A percentile compares a stretch with the other conserved stretches of the same genome.
These are phyloP conservation scores for Cladosporium halotolerans DNA, from an alignment of 2,329 filamentous ascomycete genomes.

Conservation along the genomic window DNA sequence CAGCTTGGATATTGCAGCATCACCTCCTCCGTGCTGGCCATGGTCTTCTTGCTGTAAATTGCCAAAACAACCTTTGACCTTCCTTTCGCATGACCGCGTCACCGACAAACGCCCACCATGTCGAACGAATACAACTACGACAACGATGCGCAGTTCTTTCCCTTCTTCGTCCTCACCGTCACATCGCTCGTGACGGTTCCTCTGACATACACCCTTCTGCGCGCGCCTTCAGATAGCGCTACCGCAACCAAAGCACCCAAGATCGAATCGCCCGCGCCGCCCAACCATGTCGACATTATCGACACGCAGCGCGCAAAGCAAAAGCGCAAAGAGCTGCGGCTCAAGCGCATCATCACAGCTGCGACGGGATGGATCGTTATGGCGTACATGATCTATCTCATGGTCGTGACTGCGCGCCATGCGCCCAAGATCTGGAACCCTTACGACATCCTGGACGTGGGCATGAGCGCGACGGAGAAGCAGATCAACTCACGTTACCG, in stretches of 20 bases:
- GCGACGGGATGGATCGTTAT: conserved; percentile 75
- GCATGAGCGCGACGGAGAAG: conserved; percentile 77
- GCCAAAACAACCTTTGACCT: neutral
- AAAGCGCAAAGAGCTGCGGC: conserved; percentile 79
- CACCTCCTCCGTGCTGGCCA: conserved; percentile 6
- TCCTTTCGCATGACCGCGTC: neutral
- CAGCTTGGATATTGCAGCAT: neutral
- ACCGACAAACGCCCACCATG: conserved; percentile 48
- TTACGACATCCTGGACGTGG: conserved; percentile 85
- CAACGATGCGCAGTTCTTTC: conserved; percentile 97
- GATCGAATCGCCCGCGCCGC: conserved; percentile 74
- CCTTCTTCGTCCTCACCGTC: conserved; percentile 94
- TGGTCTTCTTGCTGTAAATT: conserved; percentile 4
- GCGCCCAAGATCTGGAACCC: conserved; percentile 86
- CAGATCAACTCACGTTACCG: conserved; percentile 90
- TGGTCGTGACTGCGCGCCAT: conserved; percentile 67
- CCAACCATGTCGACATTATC: conserved; percentile 77
- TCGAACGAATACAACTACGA: conserved; percentile 97
- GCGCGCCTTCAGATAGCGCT: conserved; percentile 64
- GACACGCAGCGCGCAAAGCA: conserved; percentile 76
- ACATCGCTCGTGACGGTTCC: conserved; percentile 81
- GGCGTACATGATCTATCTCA: conserved; percentile 86
- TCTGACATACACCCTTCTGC: conserved; percentile 78
- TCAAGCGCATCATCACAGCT: conserved; percentile 76
- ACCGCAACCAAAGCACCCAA: conserved; percentile 74